Evolutionary conservation across 2,329 filamentous ascomycete genomes (phyloP), one percentile per base, ranked within the genome.

Genomic region (Graphilbum ipis-grandicollis): DNA sequence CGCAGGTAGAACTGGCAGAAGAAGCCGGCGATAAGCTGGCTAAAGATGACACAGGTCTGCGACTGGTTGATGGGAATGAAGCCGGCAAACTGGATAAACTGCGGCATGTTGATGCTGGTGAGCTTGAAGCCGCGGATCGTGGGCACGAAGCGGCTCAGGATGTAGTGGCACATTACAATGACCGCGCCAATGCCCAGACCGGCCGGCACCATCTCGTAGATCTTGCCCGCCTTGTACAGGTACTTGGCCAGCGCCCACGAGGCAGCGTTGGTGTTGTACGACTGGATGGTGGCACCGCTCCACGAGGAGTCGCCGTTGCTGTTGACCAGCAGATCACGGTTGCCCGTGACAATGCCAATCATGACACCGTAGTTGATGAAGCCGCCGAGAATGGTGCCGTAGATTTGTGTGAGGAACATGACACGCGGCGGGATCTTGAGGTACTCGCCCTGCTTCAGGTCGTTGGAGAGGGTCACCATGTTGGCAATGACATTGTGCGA

Each of bases 381-480:
- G 0, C 58, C 66, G 8, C 68, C 68, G 0, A 72, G 52, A 1
- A 71, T 45, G 1, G 66, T 71, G 14, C 65, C 68, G 42, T 66
- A 71, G 5, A 71, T 55, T 25, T 72, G 68, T 1, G 65, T 71
- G 5, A 60, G 44, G 43, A 72, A 71, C 66, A 71, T 71, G 35
- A 59, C 48, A 0, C 64, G 59, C 2, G 64, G 66, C 2, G 66
- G 64, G 6, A 71, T 65, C 43, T 73, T 73, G 45, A 66, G 58
- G 63, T 73, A 73, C 53, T 72, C 65, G 17, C 68, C 69, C 57
- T 71, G 60, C 52, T 73, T 73, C 19, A 73, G 48, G 42, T 71
- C 66, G 33, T 59, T 63, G 28, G 56, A 64, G 7, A 73, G 52
- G 37, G 54, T 63, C 32, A 72, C 61, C 0, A 58, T 52, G 35